These are phyloP conservation scores for Potentilla sterilis DNA, from an alignment of 306 rosid genomes.

Conservation along the genomic window DNA sequence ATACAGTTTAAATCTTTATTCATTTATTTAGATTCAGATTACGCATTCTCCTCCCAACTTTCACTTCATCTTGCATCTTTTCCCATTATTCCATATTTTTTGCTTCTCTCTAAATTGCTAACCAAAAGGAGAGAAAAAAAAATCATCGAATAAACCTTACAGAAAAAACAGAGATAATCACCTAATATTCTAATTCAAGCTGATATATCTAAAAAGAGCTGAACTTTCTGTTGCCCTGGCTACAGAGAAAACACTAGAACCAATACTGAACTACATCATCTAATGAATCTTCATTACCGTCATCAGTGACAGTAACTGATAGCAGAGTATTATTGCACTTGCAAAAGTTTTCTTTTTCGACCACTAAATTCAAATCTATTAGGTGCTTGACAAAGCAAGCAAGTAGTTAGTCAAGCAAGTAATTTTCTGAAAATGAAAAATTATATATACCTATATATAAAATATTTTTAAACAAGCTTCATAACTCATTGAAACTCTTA, in stretches of 20 bases:
- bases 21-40: not conserved
- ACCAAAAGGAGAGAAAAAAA: not conserved
- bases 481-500: not conserved
- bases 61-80: not conserved
- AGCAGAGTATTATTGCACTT: not conserved
- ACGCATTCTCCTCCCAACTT: not conserved
- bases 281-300: not conserved
- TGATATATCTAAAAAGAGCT: not conserved
- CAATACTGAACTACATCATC: not conserved
- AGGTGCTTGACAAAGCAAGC: not conserved
- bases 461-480: not conserved
- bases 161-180: not conserved
- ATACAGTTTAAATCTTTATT: not conserved
- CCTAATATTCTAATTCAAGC: not conserved
- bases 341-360: not conserved
- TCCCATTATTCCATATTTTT: not conserved
- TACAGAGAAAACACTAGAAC: not conserved
- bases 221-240: not conserved
- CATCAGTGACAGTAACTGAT: not conserved
- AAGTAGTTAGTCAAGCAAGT: not conserved
- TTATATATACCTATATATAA: not conserved
- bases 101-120: not conserved
- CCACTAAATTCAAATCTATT: not conserved
- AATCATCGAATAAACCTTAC: not conserved
- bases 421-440: not conserved